These are phyloP conservation scores for Lactarius indigo DNA, from an alignment of 768 basidiomycete genomes.

Conservation along the genomic window DNA sequence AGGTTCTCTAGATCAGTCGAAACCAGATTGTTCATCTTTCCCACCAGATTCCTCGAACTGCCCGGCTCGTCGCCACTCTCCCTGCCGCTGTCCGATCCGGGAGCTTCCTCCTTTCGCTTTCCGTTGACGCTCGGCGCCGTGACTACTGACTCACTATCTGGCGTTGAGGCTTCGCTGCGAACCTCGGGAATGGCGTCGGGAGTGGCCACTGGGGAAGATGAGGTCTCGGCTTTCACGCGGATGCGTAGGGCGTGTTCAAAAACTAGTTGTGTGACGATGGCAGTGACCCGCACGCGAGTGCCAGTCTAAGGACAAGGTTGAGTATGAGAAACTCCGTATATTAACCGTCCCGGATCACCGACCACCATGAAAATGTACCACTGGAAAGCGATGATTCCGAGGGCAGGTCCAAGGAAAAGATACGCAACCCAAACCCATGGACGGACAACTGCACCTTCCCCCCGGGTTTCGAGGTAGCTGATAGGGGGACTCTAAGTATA, in stretches of 20 bases:
- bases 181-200: slow-evolving; percentile 22
- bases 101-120: slow-evolving; percentile 11
- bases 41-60: slow-evolving; percentile 49
- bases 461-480: slow-evolving; percentile 57
- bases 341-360: slow-evolving; percentile 1
- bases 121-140: slow-evolving; percentile 22
- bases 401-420: slow-evolving; percentile 47
- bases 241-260: slow-evolving; percentile 56
- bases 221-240: slow-evolving; percentile 46
- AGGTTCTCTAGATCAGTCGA: slow-evolving; percentile 52
- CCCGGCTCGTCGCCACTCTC: background rate
- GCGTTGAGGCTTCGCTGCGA: slow-evolving; percentile 24
- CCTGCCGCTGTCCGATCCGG: slow-evolving; percentile 1
- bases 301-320: slow-evolving; percentile 30
- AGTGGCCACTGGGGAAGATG: slow-evolving; percentile 27
- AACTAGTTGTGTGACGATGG: slow-evolving; percentile 49
- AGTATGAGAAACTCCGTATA: background rate
- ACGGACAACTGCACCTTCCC: slow-evolving; percentile 44
- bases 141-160: slow-evolving; percentile 29
- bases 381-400: slow-evolving; percentile 45
- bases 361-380: slow-evolving; percentile 46
- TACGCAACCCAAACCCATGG: slow-evolving; percentile 69
- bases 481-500: background rate
- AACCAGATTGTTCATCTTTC: slow-evolving; percentile 75
- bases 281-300: slow-evolving; percentile 39